A percentile compares a stretch with the other conserved stretches of the same genome.
Evolutionary conservation across 2,329 filamentous ascomycete species (phyloP).

Genomic region (Davidsoniella eucalypti): DNA sequence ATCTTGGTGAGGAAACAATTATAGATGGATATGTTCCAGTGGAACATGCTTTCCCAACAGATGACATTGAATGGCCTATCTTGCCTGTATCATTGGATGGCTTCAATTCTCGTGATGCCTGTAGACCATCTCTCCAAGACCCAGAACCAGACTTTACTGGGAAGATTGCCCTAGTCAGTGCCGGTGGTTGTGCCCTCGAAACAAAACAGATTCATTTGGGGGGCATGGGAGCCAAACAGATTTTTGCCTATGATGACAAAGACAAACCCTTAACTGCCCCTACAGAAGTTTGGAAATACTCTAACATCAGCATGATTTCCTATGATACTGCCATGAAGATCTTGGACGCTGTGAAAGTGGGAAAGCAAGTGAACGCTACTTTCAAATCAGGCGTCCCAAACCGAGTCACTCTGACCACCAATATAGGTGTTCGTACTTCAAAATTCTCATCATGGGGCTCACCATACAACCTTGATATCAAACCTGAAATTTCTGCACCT

Average conservation of each 20-base stretch:
- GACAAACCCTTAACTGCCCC: constrained; percentile 8
- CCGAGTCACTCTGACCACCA: background rate
- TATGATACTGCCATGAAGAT: constrained; percentile 31
- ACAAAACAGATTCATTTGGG: too few relatives aligned
- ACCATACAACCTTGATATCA: constrained; percentile 31
- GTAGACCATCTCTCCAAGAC: too few relatives aligned
- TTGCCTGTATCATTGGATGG: too few relatives aligned
- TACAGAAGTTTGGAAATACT: too few relatives aligned
- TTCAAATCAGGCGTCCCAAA: constrained; percentile 15
- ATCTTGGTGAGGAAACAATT: too few relatives aligned
- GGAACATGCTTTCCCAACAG: too few relatives aligned
- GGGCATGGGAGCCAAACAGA: constrained; percentile 17
- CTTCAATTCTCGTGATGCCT: too few relatives aligned
- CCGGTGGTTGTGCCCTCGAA: constrained; percentile 10
- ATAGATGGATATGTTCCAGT: too few relatives aligned
- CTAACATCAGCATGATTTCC: constrained; percentile 36
- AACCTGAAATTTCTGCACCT: constrained; percentile 33
- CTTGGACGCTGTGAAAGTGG: constrained; percentile 24
- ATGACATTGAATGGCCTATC: too few relatives aligned
- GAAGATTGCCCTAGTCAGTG: too few relatives aligned
- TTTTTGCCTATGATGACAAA: constrained; percentile 13
- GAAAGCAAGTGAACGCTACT: constrained; percentile 19
- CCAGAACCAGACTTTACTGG: too few relatives aligned
- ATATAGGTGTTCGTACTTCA: background rate
- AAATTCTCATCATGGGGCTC: background rate